Percentiles rank a stretch among this genome's conserved stretches.
Evolutionary conservation across 108 stramenopile genomes (phyloP).

Genomic region (Craspedostauros australis): DNA sequence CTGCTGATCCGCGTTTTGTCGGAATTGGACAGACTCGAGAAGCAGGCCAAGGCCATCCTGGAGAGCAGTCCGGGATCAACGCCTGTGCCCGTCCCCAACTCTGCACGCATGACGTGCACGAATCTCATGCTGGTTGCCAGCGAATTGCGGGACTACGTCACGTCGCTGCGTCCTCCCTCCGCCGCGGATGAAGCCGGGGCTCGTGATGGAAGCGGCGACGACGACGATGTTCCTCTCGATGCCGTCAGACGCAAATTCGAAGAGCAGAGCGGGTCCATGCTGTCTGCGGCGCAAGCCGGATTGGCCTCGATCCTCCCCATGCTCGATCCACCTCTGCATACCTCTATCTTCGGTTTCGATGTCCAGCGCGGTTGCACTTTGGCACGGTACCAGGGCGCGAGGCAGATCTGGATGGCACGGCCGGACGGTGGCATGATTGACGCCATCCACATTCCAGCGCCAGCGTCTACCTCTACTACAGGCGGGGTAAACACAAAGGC

Average conservation of each 20-base stretch:
- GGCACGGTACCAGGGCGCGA: slow-evolving; percentile 65
- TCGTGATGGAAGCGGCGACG: slow-evolving; percentile 19
- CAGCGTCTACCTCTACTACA: background rate
- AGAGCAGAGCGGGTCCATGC: slow-evolving; percentile 25
- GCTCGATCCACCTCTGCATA: slow-evolving; percentile 79
- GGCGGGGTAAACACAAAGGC: slow-evolving; percentile 35
- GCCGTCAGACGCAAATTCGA: slow-evolving; percentile 52
- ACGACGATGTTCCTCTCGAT: slow-evolving; percentile 35
- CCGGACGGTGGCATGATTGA: slow-evolving; percentile 53
- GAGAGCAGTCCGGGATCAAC: slow-evolving; percentile 5
- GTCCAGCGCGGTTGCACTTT: slow-evolving; percentile 71
- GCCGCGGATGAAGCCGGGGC: slow-evolving; percentile 2
- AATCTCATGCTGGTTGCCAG: slow-evolving; percentile 23
- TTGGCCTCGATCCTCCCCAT: slow-evolving; percentile 40
- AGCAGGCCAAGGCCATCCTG: slow-evolving; percentile 13
- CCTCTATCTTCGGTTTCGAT: slow-evolving; percentile 77
- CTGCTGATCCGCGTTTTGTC: slow-evolving; percentile 34
- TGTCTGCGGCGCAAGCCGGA: slow-evolving; percentile 26
- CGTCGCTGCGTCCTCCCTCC: slow-evolving; percentile 37
- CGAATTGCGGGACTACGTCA: slow-evolving; percentile 49
- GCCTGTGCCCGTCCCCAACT: slow-evolving; percentile 1
- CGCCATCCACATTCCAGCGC: slow-evolving; percentile 67
- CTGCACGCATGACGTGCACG: slow-evolving; percentile 20
- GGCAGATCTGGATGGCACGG: slow-evolving; percentile 73
- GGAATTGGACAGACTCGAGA: slow-evolving; percentile 36